phyloP scores from a whole-genome alignment of 2,329 filamentous ascomycete genomes.

The Colletotrichum zoysiae region DNA sequence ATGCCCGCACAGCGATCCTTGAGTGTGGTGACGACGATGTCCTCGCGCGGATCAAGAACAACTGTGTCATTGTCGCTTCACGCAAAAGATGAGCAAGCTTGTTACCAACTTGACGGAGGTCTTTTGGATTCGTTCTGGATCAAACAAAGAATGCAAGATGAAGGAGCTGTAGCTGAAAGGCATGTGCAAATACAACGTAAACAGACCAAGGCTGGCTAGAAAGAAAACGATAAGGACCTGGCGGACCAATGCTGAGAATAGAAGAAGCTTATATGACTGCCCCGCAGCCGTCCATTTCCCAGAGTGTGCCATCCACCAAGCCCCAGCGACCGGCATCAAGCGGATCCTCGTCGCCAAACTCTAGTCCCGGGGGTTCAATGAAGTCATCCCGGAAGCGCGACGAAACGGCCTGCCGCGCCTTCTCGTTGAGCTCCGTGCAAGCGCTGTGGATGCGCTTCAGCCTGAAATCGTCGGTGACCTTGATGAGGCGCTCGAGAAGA shows the following conservation, averaged over 20 bases:
- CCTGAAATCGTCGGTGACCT: conserved; percentile 20
- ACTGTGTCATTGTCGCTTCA: neutral
- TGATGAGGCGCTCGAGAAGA: conserved; percentile 10
- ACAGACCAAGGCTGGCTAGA: neutral
- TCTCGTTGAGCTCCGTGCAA: conserved; percentile 31
- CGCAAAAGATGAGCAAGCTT: neutral
- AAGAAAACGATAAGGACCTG: neutral
- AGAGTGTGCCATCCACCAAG: neutral
- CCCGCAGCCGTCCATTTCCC: neutral
- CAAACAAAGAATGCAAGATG: neutral
- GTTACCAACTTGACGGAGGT: neutral
- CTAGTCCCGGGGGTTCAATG: conserved; percentile 15
- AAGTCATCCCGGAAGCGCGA: neutral
- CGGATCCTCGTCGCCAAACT: conserved; percentile 27
- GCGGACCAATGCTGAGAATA: neutral
- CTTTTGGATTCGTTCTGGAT: neutral
- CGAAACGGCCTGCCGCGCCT: neutral
- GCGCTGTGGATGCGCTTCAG: conserved; percentile 26
- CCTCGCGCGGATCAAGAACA: neutral
- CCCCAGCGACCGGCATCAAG: conserved; percentile 23
- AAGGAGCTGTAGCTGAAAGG: neutral
- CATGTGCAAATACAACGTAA: neutral
- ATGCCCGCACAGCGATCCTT: neutral
- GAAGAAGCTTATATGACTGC: neutral
- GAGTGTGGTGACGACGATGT: neutral